These are phyloP conservation scores for Osmanthus fragrans DNA, from an alignment of 257 asterid species.

Conservation along the genomic window DNA sequence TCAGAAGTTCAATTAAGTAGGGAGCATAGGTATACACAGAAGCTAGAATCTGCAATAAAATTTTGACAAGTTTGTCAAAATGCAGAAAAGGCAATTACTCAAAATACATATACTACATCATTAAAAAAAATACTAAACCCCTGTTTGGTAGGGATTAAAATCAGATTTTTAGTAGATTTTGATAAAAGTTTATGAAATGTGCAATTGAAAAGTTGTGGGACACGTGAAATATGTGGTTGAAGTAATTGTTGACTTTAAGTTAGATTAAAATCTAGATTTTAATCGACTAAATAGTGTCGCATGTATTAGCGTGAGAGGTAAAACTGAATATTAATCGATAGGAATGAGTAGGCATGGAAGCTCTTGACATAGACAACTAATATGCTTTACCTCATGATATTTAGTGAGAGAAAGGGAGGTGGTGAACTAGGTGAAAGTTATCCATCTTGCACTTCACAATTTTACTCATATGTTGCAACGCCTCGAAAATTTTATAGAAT, in stretches of 20 bases:
- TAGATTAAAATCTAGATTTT: too few species aligned
- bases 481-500: too few species aligned
- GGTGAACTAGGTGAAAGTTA: neutral
- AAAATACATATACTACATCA: too few species aligned
- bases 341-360: neutral
- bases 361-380: neutral
- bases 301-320: neutral
- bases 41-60: neutral
- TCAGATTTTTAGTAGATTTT: too few species aligned
- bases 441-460: neutral
- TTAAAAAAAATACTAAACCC: too few species aligned
- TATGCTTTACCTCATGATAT: neutral
- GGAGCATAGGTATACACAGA: neutral
- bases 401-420: neutral
- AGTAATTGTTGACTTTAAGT: too few species aligned
- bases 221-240: too few species aligned
- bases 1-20: neutral
- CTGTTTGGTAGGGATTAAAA: too few species aligned
- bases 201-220: too few species aligned
- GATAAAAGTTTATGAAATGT: too few species aligned
- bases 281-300: neutral
- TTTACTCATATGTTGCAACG: too few species aligned
- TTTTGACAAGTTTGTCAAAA: neutral
- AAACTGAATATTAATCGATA: neutral
- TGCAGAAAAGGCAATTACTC: neutral